A percentile compares a stretch with the other conserved stretches of the same genome.
Conservation (phyloP, 768 basidiomycete species). For the Ramaria rubella region DNA sequence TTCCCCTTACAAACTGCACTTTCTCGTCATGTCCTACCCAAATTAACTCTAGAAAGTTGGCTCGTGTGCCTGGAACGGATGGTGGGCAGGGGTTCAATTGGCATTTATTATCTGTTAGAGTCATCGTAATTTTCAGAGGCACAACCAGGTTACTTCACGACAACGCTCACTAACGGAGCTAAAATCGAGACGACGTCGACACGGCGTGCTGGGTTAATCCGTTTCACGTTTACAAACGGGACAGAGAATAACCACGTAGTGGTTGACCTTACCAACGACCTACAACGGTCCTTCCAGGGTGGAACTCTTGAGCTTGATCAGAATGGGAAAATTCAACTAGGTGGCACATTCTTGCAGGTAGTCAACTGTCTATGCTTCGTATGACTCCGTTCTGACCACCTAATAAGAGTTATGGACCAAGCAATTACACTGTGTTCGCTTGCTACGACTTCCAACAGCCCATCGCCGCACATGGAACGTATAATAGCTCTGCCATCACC, state of each 20-base stretch:
- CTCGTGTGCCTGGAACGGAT: slow-evolving; percentile 39
- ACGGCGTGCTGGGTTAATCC: slow-evolving; percentile 19
- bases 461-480: slow-evolving; percentile 34
- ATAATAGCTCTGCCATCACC: slow-evolving; percentile 31
- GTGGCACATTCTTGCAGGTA: slow-evolving; percentile 42
- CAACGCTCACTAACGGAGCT: slow-evolving; percentile 40
- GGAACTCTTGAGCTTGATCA: slow-evolving; percentile 31
- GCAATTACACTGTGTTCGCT: slow-evolving; percentile 43
- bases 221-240: slow-evolving; percentile 17
- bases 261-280: slow-evolving; percentile 20
- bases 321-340: slow-evolving; percentile 32
- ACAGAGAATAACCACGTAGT: slow-evolving; percentile 13
- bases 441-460: slow-evolving; percentile 40
- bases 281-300: slow-evolving; percentile 43
- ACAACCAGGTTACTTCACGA: slow-evolving; percentile 43
- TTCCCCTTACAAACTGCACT: slow-evolving; percentile 37
- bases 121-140: slow-evolving; percentile 27
- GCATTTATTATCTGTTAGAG: not conserved
- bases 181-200: slow-evolving; percentile 26
- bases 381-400: not conserved
- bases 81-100: slow-evolving; percentile 22
- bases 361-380: not conserved
- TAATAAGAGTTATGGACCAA: slow-evolving; percentile 38
- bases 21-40: slow-evolving; percentile 39
- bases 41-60: slow-evolving; percentile 32